Evolutionary conservation across 2,329 filamentous ascomycete genomes (phyloP).

Genomic region (Beauveria asiatica): DNA sequence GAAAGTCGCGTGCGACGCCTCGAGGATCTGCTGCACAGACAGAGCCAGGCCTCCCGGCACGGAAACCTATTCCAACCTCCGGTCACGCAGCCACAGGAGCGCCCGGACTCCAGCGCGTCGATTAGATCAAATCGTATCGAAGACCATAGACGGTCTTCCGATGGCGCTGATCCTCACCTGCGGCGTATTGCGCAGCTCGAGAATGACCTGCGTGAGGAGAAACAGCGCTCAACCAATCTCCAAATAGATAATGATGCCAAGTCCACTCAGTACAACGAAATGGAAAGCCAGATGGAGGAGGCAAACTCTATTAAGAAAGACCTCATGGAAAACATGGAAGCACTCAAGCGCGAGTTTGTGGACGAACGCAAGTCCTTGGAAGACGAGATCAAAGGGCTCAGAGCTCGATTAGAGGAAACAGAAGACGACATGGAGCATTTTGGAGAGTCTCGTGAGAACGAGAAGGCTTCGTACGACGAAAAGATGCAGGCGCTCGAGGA

Average conservation of each 20-base stretch:
- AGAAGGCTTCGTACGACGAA: slow-evolving; percentile 62
- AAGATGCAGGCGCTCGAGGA: slow-evolving; percentile 59
- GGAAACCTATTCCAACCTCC: slow-evolving; percentile 47
- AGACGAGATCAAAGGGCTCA: slow-evolving; percentile 67
- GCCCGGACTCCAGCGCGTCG: slow-evolving; percentile 41
- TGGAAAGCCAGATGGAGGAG: slow-evolving; percentile 68
- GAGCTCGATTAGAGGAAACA: slow-evolving; percentile 71
- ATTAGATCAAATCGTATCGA: slow-evolving; percentile 35
- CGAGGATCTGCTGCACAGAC: slow-evolving; percentile 85
- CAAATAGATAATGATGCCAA: slow-evolving; percentile 61
- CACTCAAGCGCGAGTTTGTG: slow-evolving; percentile 79
- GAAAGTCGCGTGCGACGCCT: slow-evolving; percentile 85
- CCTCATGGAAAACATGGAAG: slow-evolving; percentile 88
- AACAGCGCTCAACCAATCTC: slow-evolving; percentile 54
- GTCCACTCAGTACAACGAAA: slow-evolving; percentile 49
- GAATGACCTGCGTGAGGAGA: slow-evolving; percentile 66
- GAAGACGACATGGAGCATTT: slow-evolving; percentile 89
- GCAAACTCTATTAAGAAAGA: slow-evolving; percentile 89
- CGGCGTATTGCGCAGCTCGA: slow-evolving; percentile 58
- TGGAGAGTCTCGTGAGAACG: slow-evolving; percentile 74
- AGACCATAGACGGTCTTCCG: slow-evolving; percentile 37
- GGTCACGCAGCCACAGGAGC: slow-evolving; percentile 37
- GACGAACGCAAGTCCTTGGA: slow-evolving; percentile 78
- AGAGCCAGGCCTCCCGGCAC: slow-evolving; percentile 52
- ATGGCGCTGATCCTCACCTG: slow-evolving; percentile 37